These are phyloP conservation scores for Stereum hirsutum DNA, from an alignment of 1,284 basidiomycete species.

Conservation along the genomic window DNA sequence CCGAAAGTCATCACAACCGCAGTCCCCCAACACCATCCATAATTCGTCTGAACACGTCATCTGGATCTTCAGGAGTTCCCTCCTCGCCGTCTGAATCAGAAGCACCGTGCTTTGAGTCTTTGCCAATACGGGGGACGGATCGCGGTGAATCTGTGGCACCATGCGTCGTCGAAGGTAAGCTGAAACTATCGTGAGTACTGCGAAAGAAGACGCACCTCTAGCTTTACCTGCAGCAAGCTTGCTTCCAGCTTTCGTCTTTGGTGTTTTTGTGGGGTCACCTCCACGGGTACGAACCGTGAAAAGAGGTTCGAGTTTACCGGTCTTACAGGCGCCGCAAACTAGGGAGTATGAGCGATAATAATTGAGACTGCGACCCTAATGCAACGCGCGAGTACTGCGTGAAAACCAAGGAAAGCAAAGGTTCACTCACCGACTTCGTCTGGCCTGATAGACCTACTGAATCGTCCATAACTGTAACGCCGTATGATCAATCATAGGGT, in stretches of 20 bases:
- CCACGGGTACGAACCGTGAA: conserved; percentile 31
- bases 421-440: conserved; percentile 47
- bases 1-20: too few species aligned
- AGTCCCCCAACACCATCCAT: too few species aligned
- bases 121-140: neutral
- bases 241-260: neutral
- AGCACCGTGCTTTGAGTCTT: too few species aligned
- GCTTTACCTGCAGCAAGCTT: neutral
- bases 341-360: neutral
- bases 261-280: neutral
- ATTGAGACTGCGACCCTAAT: conserved; percentile 11
- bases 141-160: neutral
- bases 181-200: too few species aligned
- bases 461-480: conserved; percentile 56
- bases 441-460: conserved; percentile 67
- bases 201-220: neutral
- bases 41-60: too few species aligned
- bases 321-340: conserved; percentile 43
- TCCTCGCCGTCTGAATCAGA: too few species aligned
- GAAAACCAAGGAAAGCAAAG: neutral
- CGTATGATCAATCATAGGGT: neutral
- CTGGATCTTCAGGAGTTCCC: too few species aligned
- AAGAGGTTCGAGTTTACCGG: conserved; percentile 45
- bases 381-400: neutral
- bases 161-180: neutral